Base-by-base conservation (phyloP, 2,329 filamentous ascomycete genomes). In the Madurella mycetomatis region DNA sequence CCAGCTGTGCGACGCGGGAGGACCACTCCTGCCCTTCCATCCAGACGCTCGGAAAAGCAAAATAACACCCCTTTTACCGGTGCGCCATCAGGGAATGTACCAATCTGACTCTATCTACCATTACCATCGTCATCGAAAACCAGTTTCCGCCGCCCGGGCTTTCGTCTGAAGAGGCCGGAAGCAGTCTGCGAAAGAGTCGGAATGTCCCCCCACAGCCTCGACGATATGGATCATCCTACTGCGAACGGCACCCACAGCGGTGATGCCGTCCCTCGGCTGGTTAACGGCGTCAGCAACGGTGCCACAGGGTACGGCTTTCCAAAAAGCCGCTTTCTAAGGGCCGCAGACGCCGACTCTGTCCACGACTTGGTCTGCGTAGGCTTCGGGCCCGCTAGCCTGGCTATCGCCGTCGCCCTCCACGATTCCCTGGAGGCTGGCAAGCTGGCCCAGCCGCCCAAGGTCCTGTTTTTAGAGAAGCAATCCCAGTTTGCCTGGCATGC, bases 281-380 rank as follows among this genome's bases (percentile, higher is more conserved):
- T 57, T 9, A 58, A 54, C 45, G 54, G 57, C 43, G 19, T 41
- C 17, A 34, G 41, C 41, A 54, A 50, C 25, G 49, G 47, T 4
- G 11, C 39, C 15, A 13, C 41, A 5, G 9, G 25, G 1, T 25
- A 9, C 11, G 9, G 40, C 17, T 51, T 56, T 18, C 55, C 51
- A 40, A 64, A 62, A 54, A 66, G 63, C 55, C 51, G 32, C 8
- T 63, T 60, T 47, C 49, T 67, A 15, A 74, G 70, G 49, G 72
- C 79, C n/a, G 76, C 80, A 2, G 72, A 77, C 25, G 69, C 78
- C 50, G 80, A 86, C 59, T 82, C 88, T 47, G 74, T 90, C 32
- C 86, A 92, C 68, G 92, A 97, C 70, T 77, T 97, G 50, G 76
- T 97, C 62, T 96, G 91, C 70, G 84, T 96, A 53, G 92, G 92